Base-by-base conservation (phyloP, 2,329 filamentous ascomycete species). In the Xylaria multiplex region DNA sequence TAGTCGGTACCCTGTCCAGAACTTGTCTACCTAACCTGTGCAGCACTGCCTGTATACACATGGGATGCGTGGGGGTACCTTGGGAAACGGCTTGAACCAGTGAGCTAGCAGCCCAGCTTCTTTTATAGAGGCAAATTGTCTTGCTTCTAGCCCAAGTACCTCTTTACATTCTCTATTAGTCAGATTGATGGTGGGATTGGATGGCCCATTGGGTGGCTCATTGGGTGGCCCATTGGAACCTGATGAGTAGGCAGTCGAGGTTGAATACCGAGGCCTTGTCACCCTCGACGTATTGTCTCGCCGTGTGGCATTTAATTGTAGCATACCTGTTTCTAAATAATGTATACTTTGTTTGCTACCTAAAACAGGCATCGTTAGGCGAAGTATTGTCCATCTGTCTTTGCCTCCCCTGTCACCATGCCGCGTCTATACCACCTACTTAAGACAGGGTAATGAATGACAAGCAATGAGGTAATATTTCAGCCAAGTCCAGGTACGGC, bases 301-400 rank as follows among this genome's bases (percentile, higher is more conserved):
- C 46, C 48, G 48, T 16, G 13, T 30, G 16, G 11, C 13, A 27
- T 40, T 40, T 13, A 40, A 14, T 49, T 11, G 16, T 32, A 11
- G 35, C 7, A 59, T 11, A 35, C 30, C 19, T 8, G 22, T 50
- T 32, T 11, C 16, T 16, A 59, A 50, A 24, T 37, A 27, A 19
- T n/a, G 22, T 52, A 37, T 48, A 19, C 59, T 22, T 40, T 24
- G 30, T 22, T 40, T 24, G 30, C 19, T 9, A 37, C 19, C 42
- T 24, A 35, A 40, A 55, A 40, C 27, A 30, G 42, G 49, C 3
- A 61, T 61, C n/a, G 50, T 16, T 61, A 61, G 19, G 49, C 59
- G 59, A 55, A 55, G 49, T 40, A 48, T 37, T 14, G 19, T 11
- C 43, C 32, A 58, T 42, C 32, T 27, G 45, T 48, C 27, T 43